Base-by-base conservation (phyloP, 352 stramenopile genomes). In the Phytophthora megakarya region DNA sequence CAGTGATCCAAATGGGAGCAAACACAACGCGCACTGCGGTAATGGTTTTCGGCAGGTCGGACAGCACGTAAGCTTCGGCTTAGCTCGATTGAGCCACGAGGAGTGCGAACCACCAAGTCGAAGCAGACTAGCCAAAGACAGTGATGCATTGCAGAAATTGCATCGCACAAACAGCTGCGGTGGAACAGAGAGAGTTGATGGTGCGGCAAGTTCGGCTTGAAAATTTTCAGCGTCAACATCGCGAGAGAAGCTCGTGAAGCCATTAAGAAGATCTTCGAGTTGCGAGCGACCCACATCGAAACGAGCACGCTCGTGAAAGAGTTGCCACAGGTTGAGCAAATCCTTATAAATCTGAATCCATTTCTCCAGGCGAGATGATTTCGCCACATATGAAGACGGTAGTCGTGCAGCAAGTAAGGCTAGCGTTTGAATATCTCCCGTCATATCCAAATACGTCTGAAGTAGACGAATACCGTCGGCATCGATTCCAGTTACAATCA, bases 101-200 rank as follows among this genome's bases (percentile, higher is more conserved):
- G 90, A 91, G 56, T 96, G 90, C 4, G 88, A 96, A n/a, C 94
- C 89, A 42, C 96, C 89, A 26, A 95, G 79, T 5, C 89, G 81
- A 30, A 96, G 67, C 8, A 98, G 68, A 62, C 89, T 89, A 26
- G 88, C 89, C 15, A 98, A 81, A 18, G 95, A 93, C 18, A 98
- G 72, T 42, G 88, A 94, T 13, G 85, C 75, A 54, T 95, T 96
- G 75, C 95, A 98, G 62, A 95, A 98, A 61, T 98, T 98, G 66
- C 95, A 98, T 7, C 95, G 85, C 23, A 97, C 93, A 75, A 96
- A 98, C 11, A 98, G 68, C 61, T 98, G 91, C n/a, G 91, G 88
- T 5, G 85, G 72, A 0, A 92, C 64, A 0, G 73, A 82, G 10
- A 90, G 78, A 42, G 76, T 74, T 18, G 86, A 77, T 1, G 83